Evolutionary conservation across 768 basidiomycete species (phyloP).

Genomic region (Steccherinum ochraceum): DNA sequence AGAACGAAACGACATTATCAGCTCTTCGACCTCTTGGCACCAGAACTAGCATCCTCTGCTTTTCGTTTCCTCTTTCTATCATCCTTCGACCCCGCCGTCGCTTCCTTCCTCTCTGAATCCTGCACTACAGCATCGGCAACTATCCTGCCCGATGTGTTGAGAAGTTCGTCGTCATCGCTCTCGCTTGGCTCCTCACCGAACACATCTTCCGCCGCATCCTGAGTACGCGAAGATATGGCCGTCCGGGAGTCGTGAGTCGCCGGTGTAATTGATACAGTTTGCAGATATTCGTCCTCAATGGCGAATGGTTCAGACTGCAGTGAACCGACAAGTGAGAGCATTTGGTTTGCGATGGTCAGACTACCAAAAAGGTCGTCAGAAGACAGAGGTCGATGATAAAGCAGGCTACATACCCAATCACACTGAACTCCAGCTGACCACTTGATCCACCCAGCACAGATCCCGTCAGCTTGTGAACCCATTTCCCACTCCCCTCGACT

Average conservation of each 20-base stretch:
- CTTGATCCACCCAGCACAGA: conserved; percentile 61
- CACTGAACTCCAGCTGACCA: conserved; percentile 73
- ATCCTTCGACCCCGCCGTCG: conserved; percentile 1
- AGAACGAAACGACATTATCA: neutral
- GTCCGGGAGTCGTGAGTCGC: conserved; percentile 1
- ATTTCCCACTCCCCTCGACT: conserved; percentile 57
- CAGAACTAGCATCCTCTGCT: too few relatives aligned
- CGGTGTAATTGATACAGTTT: conserved; percentile 14
- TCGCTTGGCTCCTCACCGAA: conserved; percentile 22
- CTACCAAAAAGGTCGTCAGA: conserved; percentile 32
- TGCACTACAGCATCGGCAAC: conserved; percentile 15
- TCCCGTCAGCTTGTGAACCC: conserved; percentile 72
- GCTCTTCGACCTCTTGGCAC: neutral
- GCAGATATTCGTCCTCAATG: conserved; percentile 41
- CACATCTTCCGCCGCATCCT: conserved; percentile 1
- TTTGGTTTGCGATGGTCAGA: conserved; percentile 85
- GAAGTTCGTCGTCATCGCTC: conserved; percentile 27
- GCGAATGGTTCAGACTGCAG: conserved; percentile 74
- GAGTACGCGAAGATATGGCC: conserved; percentile 7
- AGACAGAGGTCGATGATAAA: neutral
- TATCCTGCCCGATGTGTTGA: conserved; percentile 26
- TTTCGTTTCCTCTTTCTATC: conserved; percentile 22
- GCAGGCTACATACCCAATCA: conserved; percentile 64
- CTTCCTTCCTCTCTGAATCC: conserved; percentile 8
- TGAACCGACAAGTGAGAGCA: conserved; percentile 86